A percentile compares a stretch with the other conserved stretches of the same genome.
Evolutionary conservation across 1,284 basidiomycete genomes (phyloP).

Genomic region (Marasmius oreades): DNA sequence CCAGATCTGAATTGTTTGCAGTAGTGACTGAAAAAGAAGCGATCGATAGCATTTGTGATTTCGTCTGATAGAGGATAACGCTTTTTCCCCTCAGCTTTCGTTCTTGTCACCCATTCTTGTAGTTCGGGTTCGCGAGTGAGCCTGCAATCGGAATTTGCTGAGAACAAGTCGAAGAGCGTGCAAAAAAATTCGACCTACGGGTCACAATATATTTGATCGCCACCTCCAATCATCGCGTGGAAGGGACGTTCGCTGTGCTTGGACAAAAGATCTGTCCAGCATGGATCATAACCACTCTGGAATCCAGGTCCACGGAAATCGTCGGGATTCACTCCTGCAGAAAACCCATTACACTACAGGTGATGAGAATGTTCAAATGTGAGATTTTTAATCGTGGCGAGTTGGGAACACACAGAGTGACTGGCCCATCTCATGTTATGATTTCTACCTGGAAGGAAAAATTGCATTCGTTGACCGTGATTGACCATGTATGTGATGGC

Average conservation of each 20-base stretch:
- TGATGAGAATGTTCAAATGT: neutral
- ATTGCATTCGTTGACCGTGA: constrained; percentile 72
- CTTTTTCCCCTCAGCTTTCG: constrained; percentile 64
- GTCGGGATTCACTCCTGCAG: constrained; percentile 74
- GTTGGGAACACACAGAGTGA: constrained; percentile 61
- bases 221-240: constrained; percentile 83
- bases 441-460: constrained; percentile 77
- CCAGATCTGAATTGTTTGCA: constrained; percentile 84
- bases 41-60: constrained; percentile 79
- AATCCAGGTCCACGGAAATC: constrained; percentile 76
- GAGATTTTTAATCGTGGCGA: neutral
- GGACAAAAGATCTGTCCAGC: constrained; percentile 89
- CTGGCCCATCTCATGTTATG: constrained; percentile 93
- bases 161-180: neutral
- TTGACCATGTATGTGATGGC: constrained; percentile 80
- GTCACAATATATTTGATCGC: constrained; percentile 84
- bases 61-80: constrained; percentile 65
- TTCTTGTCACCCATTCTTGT: constrained; percentile 78
- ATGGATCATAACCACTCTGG: constrained; percentile 79
- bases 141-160: constrained; percentile 29
- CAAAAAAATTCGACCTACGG: constrained; percentile 33
- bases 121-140: constrained; percentile 73
- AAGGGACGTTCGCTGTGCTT: constrained; percentile 82
- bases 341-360: constrained; percentile 77
- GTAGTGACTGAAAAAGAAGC: constrained; percentile 90